phyloP scores from a whole-genome alignment of 495 filamentous ascomycete species.

The Hyaloscypha variabilis region DNA sequence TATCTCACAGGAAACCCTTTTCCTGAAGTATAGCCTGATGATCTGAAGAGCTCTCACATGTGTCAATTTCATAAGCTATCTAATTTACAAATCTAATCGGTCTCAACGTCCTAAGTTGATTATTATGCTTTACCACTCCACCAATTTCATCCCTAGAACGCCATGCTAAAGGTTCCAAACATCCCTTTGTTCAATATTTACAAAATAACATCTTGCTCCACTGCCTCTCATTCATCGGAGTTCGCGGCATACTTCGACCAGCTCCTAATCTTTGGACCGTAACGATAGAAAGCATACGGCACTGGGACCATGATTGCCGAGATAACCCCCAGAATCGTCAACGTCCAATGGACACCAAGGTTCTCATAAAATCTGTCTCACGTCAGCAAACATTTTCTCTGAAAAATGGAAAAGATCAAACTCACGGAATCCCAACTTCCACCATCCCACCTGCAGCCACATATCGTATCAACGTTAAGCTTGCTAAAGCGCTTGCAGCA shows the following conservation, averaged over 20 bases:
- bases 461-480: conserved; percentile 51
- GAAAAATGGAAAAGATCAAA: not conserved
- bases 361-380: conserved; percentile 43
- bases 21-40: no score
- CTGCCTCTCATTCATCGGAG: not conserved
- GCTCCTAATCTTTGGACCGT: conserved; percentile 47
- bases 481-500: conserved; percentile 64
- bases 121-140: no score
- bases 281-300: conserved; percentile 52
- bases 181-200: not conserved
- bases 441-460: conserved; percentile 39
- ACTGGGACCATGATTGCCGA: conserved; percentile 53
- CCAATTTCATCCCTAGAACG: no score
- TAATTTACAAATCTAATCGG: no score
- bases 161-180: not conserved
- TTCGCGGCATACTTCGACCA: conserved; percentile 18
- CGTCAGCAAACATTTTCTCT: not conserved
- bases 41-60: no score
- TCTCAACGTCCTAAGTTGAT: no score
- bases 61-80: no score
- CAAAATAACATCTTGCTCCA: not conserved
- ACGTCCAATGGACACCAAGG: conserved; percentile 57
- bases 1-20: no score
- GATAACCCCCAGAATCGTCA: conserved; percentile 56
- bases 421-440: conserved; percentile 29